These are phyloP conservation scores for Boletus eberwhitei DNA, from an alignment of 768 basidiomycete genomes.

Conservation along the genomic window DNA sequence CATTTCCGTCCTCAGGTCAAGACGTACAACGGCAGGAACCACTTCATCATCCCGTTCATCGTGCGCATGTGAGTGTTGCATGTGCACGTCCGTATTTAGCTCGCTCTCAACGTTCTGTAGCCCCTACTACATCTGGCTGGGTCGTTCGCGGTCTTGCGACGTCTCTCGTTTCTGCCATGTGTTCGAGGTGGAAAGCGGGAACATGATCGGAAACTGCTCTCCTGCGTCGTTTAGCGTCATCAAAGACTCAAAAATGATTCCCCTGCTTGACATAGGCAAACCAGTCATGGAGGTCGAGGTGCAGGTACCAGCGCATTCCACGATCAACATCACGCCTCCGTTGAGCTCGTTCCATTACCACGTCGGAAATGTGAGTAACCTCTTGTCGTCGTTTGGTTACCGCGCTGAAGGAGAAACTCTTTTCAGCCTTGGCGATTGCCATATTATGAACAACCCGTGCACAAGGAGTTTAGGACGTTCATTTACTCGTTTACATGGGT, in stretches of 20 bases:
- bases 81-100: not conserved
- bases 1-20: constrained; percentile 40
- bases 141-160: constrained; percentile 60
- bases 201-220: constrained; percentile 50
- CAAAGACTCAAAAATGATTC: constrained; percentile 36
- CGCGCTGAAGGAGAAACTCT: not conserved
- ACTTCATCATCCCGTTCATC: constrained; percentile 62
- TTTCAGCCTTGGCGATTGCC: constrained; percentile 62
- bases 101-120: constrained; percentile 25
- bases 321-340: constrained; percentile 51
- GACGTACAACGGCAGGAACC: constrained; percentile 70
- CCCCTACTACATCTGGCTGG: constrained; percentile 75
- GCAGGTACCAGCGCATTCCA: constrained; percentile 22
- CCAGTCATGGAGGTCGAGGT: constrained; percentile 28
- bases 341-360: constrained; percentile 66
- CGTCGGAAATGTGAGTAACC: constrained; percentile 39
- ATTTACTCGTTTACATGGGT: constrained; percentile 66
- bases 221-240: constrained; percentile 34
- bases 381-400: not conserved
- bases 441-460: constrained; percentile 64
- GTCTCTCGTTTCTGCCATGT: constrained; percentile 53
- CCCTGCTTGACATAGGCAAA: constrained; percentile 42
- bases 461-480: constrained; percentile 62
- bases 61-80: constrained; percentile 50
- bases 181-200: constrained; percentile 63